Conservation (phyloP, 768 basidiomycete genomes). For the Suillus subalutaceus region DNA sequence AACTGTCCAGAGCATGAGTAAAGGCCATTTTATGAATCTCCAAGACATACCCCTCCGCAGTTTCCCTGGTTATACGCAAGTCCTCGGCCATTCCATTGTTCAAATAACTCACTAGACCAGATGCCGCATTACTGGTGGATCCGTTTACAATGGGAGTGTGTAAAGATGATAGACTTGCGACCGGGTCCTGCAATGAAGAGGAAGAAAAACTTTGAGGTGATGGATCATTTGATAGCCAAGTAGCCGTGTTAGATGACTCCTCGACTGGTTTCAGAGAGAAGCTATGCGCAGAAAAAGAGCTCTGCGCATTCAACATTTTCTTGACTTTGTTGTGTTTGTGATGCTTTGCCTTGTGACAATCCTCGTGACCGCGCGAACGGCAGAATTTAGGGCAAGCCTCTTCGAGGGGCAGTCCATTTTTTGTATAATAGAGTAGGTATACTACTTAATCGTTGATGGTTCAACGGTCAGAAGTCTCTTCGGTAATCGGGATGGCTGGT, state of each 20-base stretch:
- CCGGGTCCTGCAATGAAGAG: slow-evolving; percentile 12
- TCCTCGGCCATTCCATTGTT: slow-evolving; percentile 56
- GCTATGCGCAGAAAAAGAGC: slow-evolving; percentile 32
- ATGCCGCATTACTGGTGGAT: slow-evolving; percentile 27
- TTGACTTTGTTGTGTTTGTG: slow-evolving; percentile 40
- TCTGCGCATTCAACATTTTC: slow-evolving; percentile 35
- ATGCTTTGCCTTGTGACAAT: slow-evolving; percentile 38
- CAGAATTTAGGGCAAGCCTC: slow-evolving; percentile 35
- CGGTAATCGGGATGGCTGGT: slow-evolving; percentile 9
- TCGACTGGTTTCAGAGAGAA: slow-evolving; percentile 25
- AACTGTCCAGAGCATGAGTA: slow-evolving; percentile 41
- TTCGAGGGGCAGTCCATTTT: neutral
- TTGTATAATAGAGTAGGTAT: slow-evolving; percentile 3
- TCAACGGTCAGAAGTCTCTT: neutral
- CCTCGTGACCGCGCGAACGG: slow-evolving; percentile 43
- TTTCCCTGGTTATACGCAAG: slow-evolving; percentile 46
- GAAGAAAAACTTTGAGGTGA: slow-evolving; percentile 13
- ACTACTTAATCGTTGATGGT: neutral
- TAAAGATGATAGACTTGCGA: slow-evolving; percentile 32
- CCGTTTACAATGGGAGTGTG: slow-evolving; percentile 13
- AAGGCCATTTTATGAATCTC: neutral
- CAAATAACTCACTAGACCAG: slow-evolving; percentile 19
- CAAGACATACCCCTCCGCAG: slow-evolving; percentile 51
- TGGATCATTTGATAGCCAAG: slow-evolving; percentile 10
- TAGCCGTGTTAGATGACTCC: slow-evolving; percentile 9